Base-by-base conservation (phyloP, 495 filamentous ascomycete species). In the Penicillium daleae region DNA sequence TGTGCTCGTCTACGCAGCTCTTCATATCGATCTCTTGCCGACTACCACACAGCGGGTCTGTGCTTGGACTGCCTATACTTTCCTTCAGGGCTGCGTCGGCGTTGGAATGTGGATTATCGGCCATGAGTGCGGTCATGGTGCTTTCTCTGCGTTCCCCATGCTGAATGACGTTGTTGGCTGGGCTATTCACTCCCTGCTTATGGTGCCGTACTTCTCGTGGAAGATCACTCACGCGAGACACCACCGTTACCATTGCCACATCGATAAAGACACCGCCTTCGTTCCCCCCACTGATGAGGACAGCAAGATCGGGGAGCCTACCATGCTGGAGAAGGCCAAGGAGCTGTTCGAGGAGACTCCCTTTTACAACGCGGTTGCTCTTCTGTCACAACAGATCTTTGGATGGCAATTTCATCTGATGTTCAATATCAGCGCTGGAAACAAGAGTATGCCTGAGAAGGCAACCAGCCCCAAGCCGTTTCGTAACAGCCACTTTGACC, bases 131-230 rank as follows among this genome's bases (percentile, higher is more conserved):
- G 69, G 69, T 17, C 69, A 97, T 65, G 86, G 87, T 44, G 83
- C 87, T 6, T 92, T 92, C 82, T 91, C 89, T 7, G 69, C 80
- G 5, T 83, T 80, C 65, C 81, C 83, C 63, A 71, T 40, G 29
- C 74, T 90, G 35, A 92, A 92, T 65, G 84, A 89, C 63, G 81
- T 84, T 60, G 83, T 90, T 59, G 89, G 89, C 29, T 88, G 87
- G 84, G 76, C 87, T 59, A 71, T 79, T 49, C 89, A 92, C 69
- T 90, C 87, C 0, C 72, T 82, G 27, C 78, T 91, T 12, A 78
- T 89, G 62, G 88, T 90, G 5, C 89, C 89, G 1, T 92, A 88
- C 77, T 89, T 89, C 77, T 90, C 87, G 29, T 92, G 89, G 89
- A 86, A 90, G 76, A 86, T 90, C 70, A 89, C 86, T 57, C 89